Base-by-base conservation (phyloP, 78 protist species). In the Dictyostelium purpureum region DNA sequence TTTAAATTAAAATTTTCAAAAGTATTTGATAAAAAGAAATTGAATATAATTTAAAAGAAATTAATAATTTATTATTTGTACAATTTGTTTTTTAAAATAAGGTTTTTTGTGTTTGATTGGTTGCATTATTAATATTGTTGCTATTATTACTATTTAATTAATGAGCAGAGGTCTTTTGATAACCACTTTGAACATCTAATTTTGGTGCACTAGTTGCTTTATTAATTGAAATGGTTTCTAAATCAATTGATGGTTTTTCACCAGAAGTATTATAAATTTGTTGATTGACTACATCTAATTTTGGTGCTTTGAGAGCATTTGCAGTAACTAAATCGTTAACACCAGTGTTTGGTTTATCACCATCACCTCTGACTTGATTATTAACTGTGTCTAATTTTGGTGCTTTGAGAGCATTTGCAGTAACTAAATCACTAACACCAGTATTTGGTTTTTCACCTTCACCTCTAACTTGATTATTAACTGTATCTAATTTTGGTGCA, bases 301-400 rank as follows among this genome's bases (percentile, higher is more conserved):
- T 88, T 77, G 94, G 94, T 14, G 94, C 94, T 40, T 21, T 40
- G 79, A 49, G 19, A 59, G 63, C 63, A 35, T 82, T 67, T 2
- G 4, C 2, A 0, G 73, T 65, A 0, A 67, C 24, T 26, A 82
- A 24, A 28, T 16, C 49, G 28, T 82, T 18, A 21, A 19, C 3
- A 19, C 47, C 42, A 5, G 42, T 57, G 3, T 28, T 65, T 78
- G 71, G 71, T 40, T 65, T 61, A 1, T 77, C 92, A 56, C 38
- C 47, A 16, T n/a, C 51, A 33, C 92, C 92, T 18, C 87, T 18
- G 45, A 88, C 78, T 88, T 88, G 94, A 31, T 88, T 24, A 45
- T 88, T 88, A 19, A 88, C 94, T 42, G 75, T 65, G 33, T 75
- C 67, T n/a, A 47, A 19, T 49, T 79, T 88, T 88, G 94, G 94